Evolutionary conservation across 1,284 basidiomycete species (phyloP).

Genomic region (Laetiporus sulphureus): DNA sequence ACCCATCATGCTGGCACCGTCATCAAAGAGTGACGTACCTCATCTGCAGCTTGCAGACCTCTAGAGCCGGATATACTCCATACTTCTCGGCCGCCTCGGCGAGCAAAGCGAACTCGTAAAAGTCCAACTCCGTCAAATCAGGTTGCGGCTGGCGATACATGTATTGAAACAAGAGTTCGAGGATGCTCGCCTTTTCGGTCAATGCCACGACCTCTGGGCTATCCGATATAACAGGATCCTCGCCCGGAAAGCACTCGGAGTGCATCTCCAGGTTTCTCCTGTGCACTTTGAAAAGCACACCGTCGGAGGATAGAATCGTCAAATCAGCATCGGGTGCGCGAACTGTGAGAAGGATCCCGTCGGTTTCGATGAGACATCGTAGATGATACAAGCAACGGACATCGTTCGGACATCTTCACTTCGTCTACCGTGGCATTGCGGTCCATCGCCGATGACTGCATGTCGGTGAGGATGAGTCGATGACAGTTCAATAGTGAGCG

Average conservation of each 20-base stretch:
- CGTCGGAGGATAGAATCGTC: not conserved
- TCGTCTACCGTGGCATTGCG: too few species aligned
- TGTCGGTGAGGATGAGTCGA: too few species aligned
- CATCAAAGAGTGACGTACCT: not conserved
- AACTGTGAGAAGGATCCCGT: too few species aligned
- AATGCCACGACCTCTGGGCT: slow-evolving; percentile 20
- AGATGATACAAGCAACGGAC: too few species aligned
- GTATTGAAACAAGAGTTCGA: slow-evolving; percentile 11
- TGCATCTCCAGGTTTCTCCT: not conserved
- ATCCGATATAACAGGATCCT: too few species aligned
- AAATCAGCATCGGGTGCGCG: not conserved
- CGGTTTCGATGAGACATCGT: too few species aligned
- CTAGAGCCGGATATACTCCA: slow-evolving; percentile 7
- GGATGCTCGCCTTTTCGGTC: slow-evolving; percentile 16
- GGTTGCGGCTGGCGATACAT: slow-evolving; percentile 8
- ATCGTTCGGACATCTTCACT: too few species aligned
- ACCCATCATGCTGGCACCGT: not conserved
- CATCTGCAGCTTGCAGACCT: slow-evolving; percentile 8
- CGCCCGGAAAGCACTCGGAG: not conserved
- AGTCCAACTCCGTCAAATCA: not conserved
- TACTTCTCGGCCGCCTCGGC: slow-evolving; percentile 13
- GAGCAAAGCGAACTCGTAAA: slow-evolving; percentile 1
- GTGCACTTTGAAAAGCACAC: not conserved
- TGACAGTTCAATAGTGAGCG: too few species aligned
- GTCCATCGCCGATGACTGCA: too few species aligned